Base-by-base conservation (phyloP, 2,329 filamentous ascomycete species). In the Chaetomium globosum region DNA sequence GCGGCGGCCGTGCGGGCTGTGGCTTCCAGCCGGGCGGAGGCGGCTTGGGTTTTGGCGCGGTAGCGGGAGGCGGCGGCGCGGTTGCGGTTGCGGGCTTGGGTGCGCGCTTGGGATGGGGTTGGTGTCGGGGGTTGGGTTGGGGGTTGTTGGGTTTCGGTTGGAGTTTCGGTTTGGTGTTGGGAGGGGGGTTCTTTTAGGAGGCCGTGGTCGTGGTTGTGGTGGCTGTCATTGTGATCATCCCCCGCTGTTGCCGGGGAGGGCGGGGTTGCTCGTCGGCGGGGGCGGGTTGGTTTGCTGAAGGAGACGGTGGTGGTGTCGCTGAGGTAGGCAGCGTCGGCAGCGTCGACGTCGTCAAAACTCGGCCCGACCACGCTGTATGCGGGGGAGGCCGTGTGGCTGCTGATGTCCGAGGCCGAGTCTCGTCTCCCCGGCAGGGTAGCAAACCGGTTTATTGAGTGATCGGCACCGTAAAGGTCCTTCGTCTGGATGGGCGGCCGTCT, bases 31-130 rank as follows among this genome's bases (percentile, higher is more conserved):
- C 73, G 67, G 8, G 66, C 67, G 9, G 68, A 64, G 9, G 71
- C 71, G 1, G 70, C 69, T 53, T 73, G 74, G 12, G 71, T 72
- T 62, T 75, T 76, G 28, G 71, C 72, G 9, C 75, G 72, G 69
- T 73, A 76, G 52, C 72, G 73, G 31, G 67, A 73, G 0, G 75
- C 75, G 0, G 74, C 75, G 1, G 67, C 62, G 4, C 74, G 73
- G 67, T 75, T 76, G 39, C 73, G 46, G 53, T 48, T 39, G 16
- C 59, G 66, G 59, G 55, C 23, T 43, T 54, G 28, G 16, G 48
- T 13, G 28, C 16, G 23, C 10, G 23, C 2, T 49, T 49, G 12
- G 48, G 21, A 4, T 49, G 26, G 23, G 49, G 12, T 6, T 28
- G 7, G 23, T 13, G 23, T n/a, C n/a, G n/a, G n/a, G n/a, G n/a